Evolutionary conservation across 164 flowering plant species (phyloP).

Genomic region (Santalum album): DNA sequence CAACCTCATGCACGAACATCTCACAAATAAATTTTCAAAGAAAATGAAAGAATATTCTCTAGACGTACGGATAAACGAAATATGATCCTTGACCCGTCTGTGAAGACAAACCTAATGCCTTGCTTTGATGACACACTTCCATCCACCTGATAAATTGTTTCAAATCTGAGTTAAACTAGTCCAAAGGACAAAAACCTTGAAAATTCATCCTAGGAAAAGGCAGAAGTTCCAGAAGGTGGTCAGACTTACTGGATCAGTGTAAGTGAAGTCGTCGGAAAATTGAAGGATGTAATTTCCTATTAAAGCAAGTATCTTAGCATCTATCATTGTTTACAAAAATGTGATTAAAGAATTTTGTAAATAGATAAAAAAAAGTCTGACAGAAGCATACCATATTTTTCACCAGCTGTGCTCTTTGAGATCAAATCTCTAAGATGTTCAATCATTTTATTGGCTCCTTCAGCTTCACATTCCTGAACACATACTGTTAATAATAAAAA

Average conservation of each 20-base stretch:
- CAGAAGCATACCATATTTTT: constrained; percentile 59
- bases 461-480: constrained; percentile 90
- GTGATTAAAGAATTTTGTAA: neutral
- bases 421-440: constrained; percentile 65
- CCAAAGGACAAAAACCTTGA: neutral
- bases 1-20: neutral
- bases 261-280: constrained; percentile 88
- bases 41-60: neutral
- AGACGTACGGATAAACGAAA: constrained; percentile 79
- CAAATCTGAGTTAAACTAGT: constrained; percentile 5
- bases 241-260: constrained; percentile 89
- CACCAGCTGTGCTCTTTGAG: constrained; percentile 72
- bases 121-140: constrained; percentile 89
- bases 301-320: constrained; percentile 6
- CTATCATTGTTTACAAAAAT: neutral
- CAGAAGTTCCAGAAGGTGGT: neutral
- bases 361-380: neutral
- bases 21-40: neutral
- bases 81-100: constrained; percentile 94
- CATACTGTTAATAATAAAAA: neutral
- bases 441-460: constrained; percentile 92
- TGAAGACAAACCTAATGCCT: constrained; percentile 91
- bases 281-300: constrained; percentile 71
- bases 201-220: neutral
- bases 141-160: constrained; percentile 55